Conservation (phyloP, 345 rosid species). For the Rhodamnia argentea region DNA sequence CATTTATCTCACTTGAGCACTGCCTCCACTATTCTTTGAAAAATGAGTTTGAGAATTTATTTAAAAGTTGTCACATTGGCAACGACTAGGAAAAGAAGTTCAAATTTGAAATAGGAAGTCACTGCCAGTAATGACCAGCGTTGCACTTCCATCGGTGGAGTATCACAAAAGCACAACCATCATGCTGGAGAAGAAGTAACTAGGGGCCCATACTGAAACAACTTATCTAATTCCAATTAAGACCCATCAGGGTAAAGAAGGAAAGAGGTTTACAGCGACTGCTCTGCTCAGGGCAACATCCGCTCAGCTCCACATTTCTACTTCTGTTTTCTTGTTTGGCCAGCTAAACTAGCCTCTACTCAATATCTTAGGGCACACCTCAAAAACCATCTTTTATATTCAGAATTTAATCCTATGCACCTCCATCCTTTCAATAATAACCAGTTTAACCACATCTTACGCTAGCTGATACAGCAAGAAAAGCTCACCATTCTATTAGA, state of each 20-base stretch:
- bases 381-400: neutral
- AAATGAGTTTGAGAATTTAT: neutral
- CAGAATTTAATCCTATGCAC: neutral
- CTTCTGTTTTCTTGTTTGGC: slow-evolving; percentile 13
- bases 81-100: neutral
- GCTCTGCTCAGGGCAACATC: neutral
- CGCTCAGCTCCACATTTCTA: slow-evolving; percentile 28
- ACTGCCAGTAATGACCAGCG: neutral
- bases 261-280: neutral
- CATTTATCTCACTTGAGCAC: neutral
- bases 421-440: neutral
- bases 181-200: neutral
- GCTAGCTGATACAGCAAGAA: neutral
- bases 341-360: neutral
- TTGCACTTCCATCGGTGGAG: neutral
- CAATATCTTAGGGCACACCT: neutral
- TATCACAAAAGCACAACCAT: neutral
- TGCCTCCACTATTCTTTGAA: neutral
- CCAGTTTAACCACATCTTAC: neutral
- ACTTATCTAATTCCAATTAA: neutral
- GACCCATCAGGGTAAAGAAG: neutral
- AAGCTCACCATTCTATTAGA: neutral
- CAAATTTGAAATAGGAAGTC: neutral
- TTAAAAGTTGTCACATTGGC: neutral
- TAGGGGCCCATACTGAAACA: neutral